These are phyloP conservation scores for Leccinum disarticulatum DNA, from an alignment of 768 basidiomycete species.

Conservation along the genomic window DNA sequence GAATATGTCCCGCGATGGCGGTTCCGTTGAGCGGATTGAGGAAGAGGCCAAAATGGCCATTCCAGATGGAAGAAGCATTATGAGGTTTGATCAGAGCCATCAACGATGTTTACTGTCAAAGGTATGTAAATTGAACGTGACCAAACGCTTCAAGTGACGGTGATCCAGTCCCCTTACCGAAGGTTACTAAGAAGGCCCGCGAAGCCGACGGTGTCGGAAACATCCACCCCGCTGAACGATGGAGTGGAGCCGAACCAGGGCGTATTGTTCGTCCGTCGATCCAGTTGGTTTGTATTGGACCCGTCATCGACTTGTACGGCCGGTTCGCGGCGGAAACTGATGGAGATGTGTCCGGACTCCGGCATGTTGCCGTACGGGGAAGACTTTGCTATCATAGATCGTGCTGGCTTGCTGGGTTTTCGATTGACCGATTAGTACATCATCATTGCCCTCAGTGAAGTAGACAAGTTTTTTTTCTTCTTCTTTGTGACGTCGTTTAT, in stretches of 20 bases:
- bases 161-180: constrained; percentile 12
- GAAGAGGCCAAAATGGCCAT: constrained; percentile 28
- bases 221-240: constrained; percentile 19
- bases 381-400: constrained; percentile 81
- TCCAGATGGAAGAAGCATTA: constrained; percentile 9
- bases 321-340: constrained; percentile 95
- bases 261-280: constrained; percentile 44
- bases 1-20: constrained; percentile 7
- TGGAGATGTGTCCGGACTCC: constrained; percentile 80
- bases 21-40: constrained; percentile 23
- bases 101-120: constrained; percentile 23
- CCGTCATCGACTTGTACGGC: constrained; percentile 93
- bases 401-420: constrained; percentile 74
- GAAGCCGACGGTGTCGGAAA: constrained; percentile 22
- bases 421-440: constrained; percentile 89
- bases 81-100: constrained; percentile 15
- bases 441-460: constrained; percentile 54
- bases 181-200: constrained; percentile 20
- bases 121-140: not conserved
- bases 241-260: constrained; percentile 16
- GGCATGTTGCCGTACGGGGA: constrained; percentile 49
- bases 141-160: not conserved
- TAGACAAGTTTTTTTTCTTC: constrained; percentile 45
- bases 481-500: not conserved
- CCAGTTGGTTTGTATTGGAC: constrained; percentile 87